Evolutionary conservation across 495 filamentous ascomycete genomes (phyloP).

Genomic region (Aspergillus taichungensis): DNA sequence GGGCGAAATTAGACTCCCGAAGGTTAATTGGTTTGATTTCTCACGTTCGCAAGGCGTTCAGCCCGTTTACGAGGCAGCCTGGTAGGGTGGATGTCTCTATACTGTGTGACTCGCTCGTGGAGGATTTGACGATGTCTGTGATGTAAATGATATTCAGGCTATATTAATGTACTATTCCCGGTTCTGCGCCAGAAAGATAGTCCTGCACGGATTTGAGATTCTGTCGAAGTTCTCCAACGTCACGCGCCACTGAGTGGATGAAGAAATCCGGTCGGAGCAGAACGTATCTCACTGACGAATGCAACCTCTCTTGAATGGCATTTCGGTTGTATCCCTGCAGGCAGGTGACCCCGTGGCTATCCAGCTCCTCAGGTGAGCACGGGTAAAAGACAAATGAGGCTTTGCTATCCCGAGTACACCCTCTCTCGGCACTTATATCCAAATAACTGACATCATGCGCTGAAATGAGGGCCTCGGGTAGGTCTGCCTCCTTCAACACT

Average conservation of each 20-base stretch:
- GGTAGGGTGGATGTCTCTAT: not conserved
- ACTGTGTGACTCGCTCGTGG: not conserved
- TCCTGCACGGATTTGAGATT: not conserved
- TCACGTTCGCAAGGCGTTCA: slow-evolving; percentile 1
- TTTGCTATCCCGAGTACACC: too few species aligned
- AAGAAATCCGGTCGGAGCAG: slow-evolving; percentile 3
- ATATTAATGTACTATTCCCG: too few species aligned
- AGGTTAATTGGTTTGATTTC: not conserved
- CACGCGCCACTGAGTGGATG: slow-evolving; percentile 2
- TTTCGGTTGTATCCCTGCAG: not conserved
- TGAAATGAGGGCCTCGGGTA: too few species aligned
- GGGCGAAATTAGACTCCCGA: slow-evolving; percentile 1
- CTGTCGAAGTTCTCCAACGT: not conserved
- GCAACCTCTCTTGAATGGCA: not conserved
- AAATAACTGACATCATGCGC: too few species aligned
- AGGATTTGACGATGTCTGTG: too few species aligned
- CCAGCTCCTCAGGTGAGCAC: not conserved
- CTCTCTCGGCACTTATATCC: too few species aligned
- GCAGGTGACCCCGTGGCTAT: not conserved
- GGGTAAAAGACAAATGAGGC: not conserved
- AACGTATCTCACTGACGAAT: not conserved
- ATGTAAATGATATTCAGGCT: too few species aligned
- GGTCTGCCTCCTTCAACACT: too few species aligned
- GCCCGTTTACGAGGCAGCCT: not conserved
- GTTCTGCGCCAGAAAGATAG: too few species aligned